Base-by-base conservation (phyloP, 257 asterid genomes). In the Vinca minor region DNA sequence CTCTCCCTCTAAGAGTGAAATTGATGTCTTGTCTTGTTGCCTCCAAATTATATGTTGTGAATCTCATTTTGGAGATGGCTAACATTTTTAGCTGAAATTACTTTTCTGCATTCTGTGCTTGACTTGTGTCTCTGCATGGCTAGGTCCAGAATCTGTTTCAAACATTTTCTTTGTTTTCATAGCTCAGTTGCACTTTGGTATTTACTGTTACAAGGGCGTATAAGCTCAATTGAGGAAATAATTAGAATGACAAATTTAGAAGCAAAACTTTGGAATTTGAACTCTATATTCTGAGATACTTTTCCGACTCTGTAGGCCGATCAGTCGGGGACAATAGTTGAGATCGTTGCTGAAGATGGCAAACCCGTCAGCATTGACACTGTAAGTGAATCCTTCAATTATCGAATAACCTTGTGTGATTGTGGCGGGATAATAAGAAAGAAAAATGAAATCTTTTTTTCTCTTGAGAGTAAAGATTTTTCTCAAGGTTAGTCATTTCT, bases 301-400 rank as follows among this genome's bases (percentile, higher is more conserved):
- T 17, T 32, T 4, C 34, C 25, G 65, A 36, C 12, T 47, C 49
- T 73, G 56, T 78, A 89, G 96, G 87, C 94, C 53, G 94, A 87
- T 74, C 81, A 67, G 52, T 67, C 95, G 6, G 96, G 96, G 75
- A 87, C 94, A 14, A 38, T 89, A 25, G 78, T 83, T 62, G 96
- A 89, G 72, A 42, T 85, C 45, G 8, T 89, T 66, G 85, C 72
- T 1, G 92, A 87, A 71, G 97, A 89, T 67, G 92, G 85, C 76
- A 89, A 89, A 78, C 82, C 94, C 35, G 94, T 89, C 70, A 87
- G 92, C 61, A 74, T 89, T 47, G 92, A 80, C 78, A 74, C 83
- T 26, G 97, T 89, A 68, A 86, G 87, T 83, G 71, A 56, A 34
- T 26, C 67, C 39, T 28, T 14, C 20, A 1, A 21, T 62, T 20